Evolutionary conservation across 2,329 filamentous ascomycete genomes (phyloP).

Genomic region (Botrytis cinerea): DNA sequence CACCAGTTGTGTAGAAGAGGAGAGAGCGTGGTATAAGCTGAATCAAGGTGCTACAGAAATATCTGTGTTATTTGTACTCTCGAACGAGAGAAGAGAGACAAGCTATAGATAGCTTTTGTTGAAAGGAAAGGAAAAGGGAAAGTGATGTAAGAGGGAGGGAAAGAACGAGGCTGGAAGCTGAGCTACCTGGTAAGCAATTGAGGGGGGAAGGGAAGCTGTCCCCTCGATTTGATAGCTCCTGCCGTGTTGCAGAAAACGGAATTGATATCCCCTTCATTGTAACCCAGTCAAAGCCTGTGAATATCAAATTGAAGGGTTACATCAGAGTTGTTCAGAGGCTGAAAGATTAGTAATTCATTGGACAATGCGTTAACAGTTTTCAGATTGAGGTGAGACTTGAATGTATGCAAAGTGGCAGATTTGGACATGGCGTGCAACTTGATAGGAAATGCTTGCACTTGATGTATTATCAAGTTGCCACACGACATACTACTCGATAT

Average conservation of each 20-base stretch:
- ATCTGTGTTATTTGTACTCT: slow-evolving; percentile 6
- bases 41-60: background rate
- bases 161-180: slow-evolving; percentile 1
- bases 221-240: slow-evolving; percentile 12
- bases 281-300: slow-evolving; percentile 4
- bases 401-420: slow-evolving; percentile 9
- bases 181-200: background rate
- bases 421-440: background rate
- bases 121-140: background rate
- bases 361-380: background rate
- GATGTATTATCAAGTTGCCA: background rate
- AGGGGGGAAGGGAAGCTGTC: background rate
- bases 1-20: background rate
- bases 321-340: background rate
- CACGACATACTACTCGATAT: background rate
- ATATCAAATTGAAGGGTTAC: slow-evolving; percentile 14
- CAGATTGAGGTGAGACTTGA: slow-evolving; percentile 13
- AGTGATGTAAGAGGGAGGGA: background rate
- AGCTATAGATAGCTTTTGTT: background rate
- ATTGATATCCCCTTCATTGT: background rate
- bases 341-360: slow-evolving; percentile 7
- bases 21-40: background rate
- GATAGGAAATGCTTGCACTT: background rate
- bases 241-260: slow-evolving; percentile 3
- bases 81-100: background rate